Conservation (phyloP, 352 stramenopile species). For the Globisporangium paroecandrum region DNA sequence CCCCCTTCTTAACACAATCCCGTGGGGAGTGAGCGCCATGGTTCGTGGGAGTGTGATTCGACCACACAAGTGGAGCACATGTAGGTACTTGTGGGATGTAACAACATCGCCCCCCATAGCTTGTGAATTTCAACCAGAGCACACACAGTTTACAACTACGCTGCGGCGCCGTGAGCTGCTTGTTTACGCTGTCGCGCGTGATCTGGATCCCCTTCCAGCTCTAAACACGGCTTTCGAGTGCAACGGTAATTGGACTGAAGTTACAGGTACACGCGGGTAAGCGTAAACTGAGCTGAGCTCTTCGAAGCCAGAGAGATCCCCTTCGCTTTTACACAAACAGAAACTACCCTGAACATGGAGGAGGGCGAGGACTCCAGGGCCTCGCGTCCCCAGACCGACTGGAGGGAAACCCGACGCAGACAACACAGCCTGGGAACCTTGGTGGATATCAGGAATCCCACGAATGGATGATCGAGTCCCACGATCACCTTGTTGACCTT, state of each 20-base stretch:
- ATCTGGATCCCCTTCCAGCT: neutral
- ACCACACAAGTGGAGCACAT: neutral
- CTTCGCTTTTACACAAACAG: neutral
- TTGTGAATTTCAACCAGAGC: neutral
- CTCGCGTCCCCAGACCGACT: neutral
- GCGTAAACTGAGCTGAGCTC: neutral
- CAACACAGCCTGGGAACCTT: neutral
- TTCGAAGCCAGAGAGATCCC: neutral
- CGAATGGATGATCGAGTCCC: neutral
- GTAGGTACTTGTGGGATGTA: neutral
- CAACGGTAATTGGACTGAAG: neutral
- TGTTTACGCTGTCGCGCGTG: neutral
- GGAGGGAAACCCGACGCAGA: neutral
- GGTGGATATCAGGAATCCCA: neutral
- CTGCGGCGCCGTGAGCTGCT: neutral
- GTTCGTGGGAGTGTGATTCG: neutral
- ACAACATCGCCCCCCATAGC: neutral
- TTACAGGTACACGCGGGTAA: neutral
- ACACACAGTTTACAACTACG: neutral
- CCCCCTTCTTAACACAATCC: neutral
- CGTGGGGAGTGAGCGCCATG: neutral
- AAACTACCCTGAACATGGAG: neutral
- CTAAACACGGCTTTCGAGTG: neutral
- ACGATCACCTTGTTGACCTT: neutral
- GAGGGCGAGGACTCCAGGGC: neutral